Conservation (phyloP, 139 green algal genomes). For the Tetradesmus lagerheimii region DNA sequence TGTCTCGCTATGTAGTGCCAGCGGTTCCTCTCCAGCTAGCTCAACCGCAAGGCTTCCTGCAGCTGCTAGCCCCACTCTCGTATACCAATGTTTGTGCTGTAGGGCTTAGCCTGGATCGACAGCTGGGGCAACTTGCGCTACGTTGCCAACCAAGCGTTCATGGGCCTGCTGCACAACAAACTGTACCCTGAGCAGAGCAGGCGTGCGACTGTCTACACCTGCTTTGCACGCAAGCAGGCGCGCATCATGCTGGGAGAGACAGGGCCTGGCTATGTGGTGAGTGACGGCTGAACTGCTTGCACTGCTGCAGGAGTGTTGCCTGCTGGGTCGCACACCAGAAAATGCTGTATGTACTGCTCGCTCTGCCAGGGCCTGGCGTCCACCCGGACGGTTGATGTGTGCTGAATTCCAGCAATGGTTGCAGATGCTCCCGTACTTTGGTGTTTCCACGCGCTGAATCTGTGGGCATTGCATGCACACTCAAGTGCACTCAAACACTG, state of each 20-base stretch:
- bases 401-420: no score
- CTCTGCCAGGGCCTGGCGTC: no score
- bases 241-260: constrained; percentile 76
- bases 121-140: constrained; percentile 62
- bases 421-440: no score
- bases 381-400: no score
- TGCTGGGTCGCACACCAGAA: no score
- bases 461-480: neutral
- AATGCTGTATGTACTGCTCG: no score
- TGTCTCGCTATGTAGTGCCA: no score
- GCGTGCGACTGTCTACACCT: constrained; percentile 61
- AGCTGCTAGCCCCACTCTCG: no score
- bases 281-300: neutral
- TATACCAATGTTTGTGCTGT: neutral
- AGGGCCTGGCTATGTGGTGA: constrained; percentile 47
- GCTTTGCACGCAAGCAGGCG: constrained; percentile 73
- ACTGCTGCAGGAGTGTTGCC: neutral
- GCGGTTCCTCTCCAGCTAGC: no score
- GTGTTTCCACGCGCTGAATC: no score
- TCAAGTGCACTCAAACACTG: no score
- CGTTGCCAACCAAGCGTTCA: constrained; percentile 72
- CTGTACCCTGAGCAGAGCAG: neutral
- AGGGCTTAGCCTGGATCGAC: constrained; percentile 49
- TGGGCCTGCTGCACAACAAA: constrained; percentile 56
- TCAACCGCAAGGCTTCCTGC: no score